Conservation (phyloP, 768 basidiomycete genomes). For the Hericium coralloides region DNA sequence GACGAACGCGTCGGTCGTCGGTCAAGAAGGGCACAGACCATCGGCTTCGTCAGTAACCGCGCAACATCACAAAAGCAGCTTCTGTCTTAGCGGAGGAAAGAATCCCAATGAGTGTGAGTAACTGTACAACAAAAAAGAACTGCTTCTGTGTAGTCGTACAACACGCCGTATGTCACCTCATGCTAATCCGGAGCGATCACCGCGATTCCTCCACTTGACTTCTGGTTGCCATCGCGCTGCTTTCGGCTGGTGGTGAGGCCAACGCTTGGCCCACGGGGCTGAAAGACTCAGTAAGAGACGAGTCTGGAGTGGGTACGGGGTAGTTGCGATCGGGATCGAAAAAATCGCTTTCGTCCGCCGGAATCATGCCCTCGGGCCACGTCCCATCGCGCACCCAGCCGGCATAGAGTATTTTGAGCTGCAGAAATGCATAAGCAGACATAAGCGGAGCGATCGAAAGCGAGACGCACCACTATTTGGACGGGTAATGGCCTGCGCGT, state of each 20-base stretch:
- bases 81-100: too few species aligned
- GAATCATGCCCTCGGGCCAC: constrained; percentile 52
- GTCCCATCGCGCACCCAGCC: constrained; percentile 72
- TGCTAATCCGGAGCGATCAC: too few species aligned
- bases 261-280: too few species aligned
- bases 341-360: constrained; percentile 11
- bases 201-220: not conserved
- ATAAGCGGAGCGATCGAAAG: not conserved
- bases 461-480: constrained; percentile 43
- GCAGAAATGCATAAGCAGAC: constrained; percentile 14
- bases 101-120: too few species aligned
- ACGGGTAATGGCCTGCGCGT: constrained; percentile 59
- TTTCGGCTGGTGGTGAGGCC: not conserved
- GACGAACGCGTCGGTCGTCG: too few species aligned
- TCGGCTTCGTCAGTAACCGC: too few species aligned
- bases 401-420: constrained; percentile 68
- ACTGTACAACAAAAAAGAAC: too few species aligned
- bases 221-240: not conserved
- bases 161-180: too few species aligned
- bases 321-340: constrained; percentile 4
- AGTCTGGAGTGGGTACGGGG: not conserved
- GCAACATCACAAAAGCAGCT: too few species aligned
- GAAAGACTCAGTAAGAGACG: too few species aligned
- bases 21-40: too few species aligned
- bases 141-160: too few species aligned